Base-by-base conservation (phyloP, 768 basidiomycete genomes). In the Thelephora ganbajun region DNA sequence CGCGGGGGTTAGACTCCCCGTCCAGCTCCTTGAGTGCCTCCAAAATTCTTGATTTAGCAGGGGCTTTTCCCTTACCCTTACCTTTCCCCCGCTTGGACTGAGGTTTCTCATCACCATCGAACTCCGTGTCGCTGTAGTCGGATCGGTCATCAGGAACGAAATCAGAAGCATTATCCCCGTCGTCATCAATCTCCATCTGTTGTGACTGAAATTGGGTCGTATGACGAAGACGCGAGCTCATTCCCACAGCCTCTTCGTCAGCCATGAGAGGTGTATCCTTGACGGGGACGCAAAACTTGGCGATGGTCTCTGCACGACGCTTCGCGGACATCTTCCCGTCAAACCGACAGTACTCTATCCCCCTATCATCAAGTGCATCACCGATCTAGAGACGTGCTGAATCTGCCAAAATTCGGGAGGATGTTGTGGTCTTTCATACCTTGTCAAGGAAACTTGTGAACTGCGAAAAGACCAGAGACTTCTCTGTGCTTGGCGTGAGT, bases 391-490 rank as follows among this genome's bases (percentile, higher is more conserved):
- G 16, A 41, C 39, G 11, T 12, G 6, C 23, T 14, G 19, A 41
- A n/a, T 13, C 13, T n/a, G 18, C 37, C 7, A 52, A 33, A 9
- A 9, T n/a, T 7, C 18, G 47, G 13, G 34, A 42, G 9, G 2
- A 6, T 12, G 18, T 13, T n/a, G 22, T 34, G 33, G 33, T 3
- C 36, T 30, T 26, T 22, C 53, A 44, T 51, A 82, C 87, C 67
- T 87, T 83, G 65, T 87, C 81, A 46, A 91, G 61, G 64, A 88
- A 91, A 2, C 77, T 74, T 3, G 88, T 93, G 56, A 91, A 93
- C 55, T 93, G 90, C 2, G 85, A 89, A 58, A 93, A 93, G 1
- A 93, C 87, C 2, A 93, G 66, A 2, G 83, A 82, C 61, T 93
- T 93, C 51, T 89, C 83, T 1, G 69, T 73, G 3, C 55, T 50